Evolutionary conservation across 2,329 filamentous ascomycete species (phyloP), one percentile per base, ranked within the genome.

Genomic region (Calonectria montana): DNA sequence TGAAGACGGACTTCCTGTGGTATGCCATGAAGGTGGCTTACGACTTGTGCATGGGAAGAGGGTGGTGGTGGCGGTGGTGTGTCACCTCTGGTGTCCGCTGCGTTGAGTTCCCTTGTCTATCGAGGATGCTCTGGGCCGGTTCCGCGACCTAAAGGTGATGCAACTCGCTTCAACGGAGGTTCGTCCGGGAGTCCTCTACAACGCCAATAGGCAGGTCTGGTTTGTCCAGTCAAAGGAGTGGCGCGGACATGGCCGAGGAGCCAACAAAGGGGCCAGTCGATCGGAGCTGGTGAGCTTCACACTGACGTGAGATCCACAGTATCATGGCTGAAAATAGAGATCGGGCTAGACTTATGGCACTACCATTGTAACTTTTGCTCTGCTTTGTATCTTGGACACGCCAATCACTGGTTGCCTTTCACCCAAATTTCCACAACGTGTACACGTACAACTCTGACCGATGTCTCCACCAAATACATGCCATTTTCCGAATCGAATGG

Each of bases 241-340:
- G 55, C 31, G 65, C 43, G 12, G 41, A 7, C 47, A 18, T 50
- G 53, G 25, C 37, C 35, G 31, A 45, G 41, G 37, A 47, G 13
- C 64, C 16, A 41, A 55, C 48, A 31, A 29, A 12, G 2, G 10
- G 13, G 23, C 48, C 31, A 45, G 48, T 31, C 37, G 35, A 47
- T 47, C n/a, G 9, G 43, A 29, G 37, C 27, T 27, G 21, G n/a
- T 29, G 41, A 25, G 39, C 7, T 27, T 41, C 16, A 31, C 31
- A 63, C 53, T 68, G 57, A 63, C 57, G 55, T 68, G 65, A 68
- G 55, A 68, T 47, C 45, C 10, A 15, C 13, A n/a, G 29, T 23
- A 39, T 39, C 29, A 16, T 45, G 18, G 25, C 13, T 53, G 31
- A 43, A 45, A 59, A 27, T 59, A 59, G 35, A 18, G 31, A 25